Conservation (phyloP, 2,329 filamentous ascomycete genomes). For the Emericellopsis cladophorae region DNA sequence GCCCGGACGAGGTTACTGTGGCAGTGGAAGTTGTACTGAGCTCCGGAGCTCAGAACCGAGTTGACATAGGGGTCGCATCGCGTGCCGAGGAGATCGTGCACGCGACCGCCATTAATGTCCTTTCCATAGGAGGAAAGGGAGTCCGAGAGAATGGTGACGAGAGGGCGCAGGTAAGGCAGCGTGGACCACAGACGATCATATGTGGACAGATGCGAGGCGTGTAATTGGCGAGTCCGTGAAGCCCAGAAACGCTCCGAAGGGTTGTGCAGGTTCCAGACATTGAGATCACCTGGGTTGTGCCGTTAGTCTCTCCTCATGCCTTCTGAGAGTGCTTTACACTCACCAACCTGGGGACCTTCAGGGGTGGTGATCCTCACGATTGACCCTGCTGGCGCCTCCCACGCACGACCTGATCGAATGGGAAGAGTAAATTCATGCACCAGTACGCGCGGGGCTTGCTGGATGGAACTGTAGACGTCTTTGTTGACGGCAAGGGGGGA, state of each 20-base stretch:
- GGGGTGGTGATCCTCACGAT: slow-evolving; percentile 66
- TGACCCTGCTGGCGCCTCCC: slow-evolving; percentile 54
- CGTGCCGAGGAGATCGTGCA: slow-evolving; percentile 73
- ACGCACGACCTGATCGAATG: slow-evolving; percentile 62
- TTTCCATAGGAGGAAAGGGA: slow-evolving; percentile 5
- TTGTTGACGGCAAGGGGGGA: slow-evolving; percentile 31
- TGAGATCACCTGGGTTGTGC: slow-evolving; percentile 49
- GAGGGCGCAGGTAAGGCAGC: slow-evolving; percentile 7
- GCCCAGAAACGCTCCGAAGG: slow-evolving; percentile 78
- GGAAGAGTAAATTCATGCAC: slow-evolving; percentile 49
- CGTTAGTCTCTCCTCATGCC: not conserved
- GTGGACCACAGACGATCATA: slow-evolving; percentile 68
- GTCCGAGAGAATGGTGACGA: slow-evolving; percentile 8
- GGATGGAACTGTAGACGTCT: slow-evolving; percentile 47
- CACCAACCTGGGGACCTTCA: slow-evolving; percentile 61
- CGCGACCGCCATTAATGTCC: slow-evolving; percentile 44
- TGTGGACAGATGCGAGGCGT: slow-evolving; percentile 60
- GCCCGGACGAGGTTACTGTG: slow-evolving; percentile 71
- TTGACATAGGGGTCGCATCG: slow-evolving; percentile 80
- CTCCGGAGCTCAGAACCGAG: slow-evolving; percentile 55
- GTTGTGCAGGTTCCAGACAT: slow-evolving; percentile 68
- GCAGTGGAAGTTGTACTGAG: slow-evolving; percentile 69
- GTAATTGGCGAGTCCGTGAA: slow-evolving; percentile 62
- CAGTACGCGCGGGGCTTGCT: slow-evolving; percentile 26
- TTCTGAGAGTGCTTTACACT: slow-evolving; percentile 6